Conservation (phyloP, 2,329 filamentous ascomycete species). For the Fusarium staphyleae region DNA sequence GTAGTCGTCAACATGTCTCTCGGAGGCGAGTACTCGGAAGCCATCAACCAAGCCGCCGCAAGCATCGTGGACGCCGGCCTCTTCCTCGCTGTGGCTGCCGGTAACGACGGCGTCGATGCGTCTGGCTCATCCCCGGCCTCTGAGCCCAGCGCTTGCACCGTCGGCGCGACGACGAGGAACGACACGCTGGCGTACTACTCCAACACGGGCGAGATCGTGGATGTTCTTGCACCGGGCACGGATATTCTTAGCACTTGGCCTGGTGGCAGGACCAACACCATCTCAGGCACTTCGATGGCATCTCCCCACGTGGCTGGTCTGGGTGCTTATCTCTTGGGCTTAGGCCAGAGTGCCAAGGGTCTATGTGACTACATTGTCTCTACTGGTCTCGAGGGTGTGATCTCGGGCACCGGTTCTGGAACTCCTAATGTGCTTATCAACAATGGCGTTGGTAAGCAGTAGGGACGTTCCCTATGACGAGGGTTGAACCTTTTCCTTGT, state of each 20-base stretch:
- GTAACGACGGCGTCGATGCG: slow-evolving; percentile 57
- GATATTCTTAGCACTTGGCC: slow-evolving; percentile 58
- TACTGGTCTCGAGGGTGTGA: slow-evolving; percentile 19
- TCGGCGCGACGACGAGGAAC: slow-evolving; percentile 54
- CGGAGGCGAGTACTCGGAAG: slow-evolving; percentile 54
- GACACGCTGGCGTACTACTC: slow-evolving; percentile 57
- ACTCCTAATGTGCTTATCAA: slow-evolving; percentile 35
- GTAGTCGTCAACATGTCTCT: slow-evolving; percentile 65
- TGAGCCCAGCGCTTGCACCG: slow-evolving; percentile 57
- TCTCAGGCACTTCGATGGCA: slow-evolving; percentile 57
- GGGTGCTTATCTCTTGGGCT: slow-evolving; percentile 53
- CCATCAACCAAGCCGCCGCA: slow-evolving; percentile 60
- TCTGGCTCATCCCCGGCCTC: slow-evolving; percentile 56
- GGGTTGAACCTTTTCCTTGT: not conserved
- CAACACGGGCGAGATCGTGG: slow-evolving; percentile 59
- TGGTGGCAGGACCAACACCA: slow-evolving; percentile 47
- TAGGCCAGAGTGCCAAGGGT: slow-evolving; percentile 30
- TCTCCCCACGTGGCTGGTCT: slow-evolving; percentile 53
- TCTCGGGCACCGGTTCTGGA: slow-evolving; percentile 13
- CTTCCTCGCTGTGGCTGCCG: slow-evolving; percentile 64
- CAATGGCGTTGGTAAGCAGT: slow-evolving; percentile 23
- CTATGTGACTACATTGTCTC: slow-evolving; percentile 33
- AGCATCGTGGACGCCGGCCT: slow-evolving; percentile 55
- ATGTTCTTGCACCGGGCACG: slow-evolving; percentile 60
- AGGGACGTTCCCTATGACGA: not conserved